Conservation (phyloP, 306 rosid genomes). For the Glycine tomentella region DNA sequence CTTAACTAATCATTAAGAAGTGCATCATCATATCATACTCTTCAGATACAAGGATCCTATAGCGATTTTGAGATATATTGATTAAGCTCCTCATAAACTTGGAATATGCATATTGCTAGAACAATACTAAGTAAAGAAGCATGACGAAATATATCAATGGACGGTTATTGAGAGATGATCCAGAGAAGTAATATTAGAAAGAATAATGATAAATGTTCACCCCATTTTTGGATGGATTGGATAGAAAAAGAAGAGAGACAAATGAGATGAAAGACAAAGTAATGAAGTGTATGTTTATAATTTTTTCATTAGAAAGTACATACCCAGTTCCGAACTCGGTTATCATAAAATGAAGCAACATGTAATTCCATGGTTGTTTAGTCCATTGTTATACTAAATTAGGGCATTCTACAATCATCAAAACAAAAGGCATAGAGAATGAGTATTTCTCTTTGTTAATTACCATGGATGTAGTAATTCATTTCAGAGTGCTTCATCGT, state of each 20-base stretch:
- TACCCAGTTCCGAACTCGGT: not conserved
- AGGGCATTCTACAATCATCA: not conserved
- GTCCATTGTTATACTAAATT: not conserved
- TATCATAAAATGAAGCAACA: not conserved
- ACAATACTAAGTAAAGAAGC: not conserved
- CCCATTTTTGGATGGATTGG: not conserved
- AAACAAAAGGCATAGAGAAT: not conserved
- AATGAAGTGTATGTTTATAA: not conserved
- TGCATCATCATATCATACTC: not conserved
- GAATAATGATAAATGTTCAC: not conserved
- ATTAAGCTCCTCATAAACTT: no score
- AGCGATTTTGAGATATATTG: no score
- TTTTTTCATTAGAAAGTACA: not conserved
- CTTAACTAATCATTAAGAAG: not conserved
- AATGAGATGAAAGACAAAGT: not conserved
- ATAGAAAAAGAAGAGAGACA: not conserved
- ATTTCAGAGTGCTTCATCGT: no score
- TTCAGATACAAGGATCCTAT: not conserved
- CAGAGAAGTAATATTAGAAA: not conserved
- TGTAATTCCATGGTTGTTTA: constrained; percentile 7
- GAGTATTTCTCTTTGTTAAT: not conserved
- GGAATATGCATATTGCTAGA: not conserved
- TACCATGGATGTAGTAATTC: not conserved
- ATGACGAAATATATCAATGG: not conserved
- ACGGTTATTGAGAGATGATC: not conserved